Evolutionary conservation across 805 yeast species (phyloP), one percentile per base, ranked within the genome.

Genomic region (Yarrowia sp.): DNA sequence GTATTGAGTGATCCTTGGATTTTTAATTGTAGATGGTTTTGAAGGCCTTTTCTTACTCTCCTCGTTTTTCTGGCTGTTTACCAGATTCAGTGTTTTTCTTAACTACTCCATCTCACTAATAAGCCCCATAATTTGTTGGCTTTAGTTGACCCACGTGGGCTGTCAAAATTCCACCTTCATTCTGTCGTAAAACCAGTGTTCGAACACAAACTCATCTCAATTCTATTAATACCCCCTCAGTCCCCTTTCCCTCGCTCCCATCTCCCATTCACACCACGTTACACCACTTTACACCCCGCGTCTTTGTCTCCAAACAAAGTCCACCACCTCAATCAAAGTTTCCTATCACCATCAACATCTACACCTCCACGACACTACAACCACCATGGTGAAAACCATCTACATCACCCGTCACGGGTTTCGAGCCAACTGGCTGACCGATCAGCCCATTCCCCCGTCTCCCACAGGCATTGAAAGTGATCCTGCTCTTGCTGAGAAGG

Each of bases 381-480:
- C 64, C 19, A 47, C 15, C 24, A 72, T 74, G 76, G 75, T 74
- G 9, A 68, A 69, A 8, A 74, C 76, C n/a, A 71, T 74, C 40
- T 74, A 70, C 63, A 69, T 74, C 24, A 70, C 75, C 12, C 50
- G 76, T 39, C 98, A 94, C 77, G 99, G 98, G 0, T 91, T 85
- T 78, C 81, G 98, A 69, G 87, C 96, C 63, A 92, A 93, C 75
- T 92, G 97, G 97, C 81, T 85, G 74, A 69, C 85, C 80, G 74
- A 72, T 63, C 80, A 84, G 9, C 64, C 64, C 19, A 78, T 79
- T 1, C 96, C 96, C 30, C 90, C 88, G 71, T 86, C 88, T 2
- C 97, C 96, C 1, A 93, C 98, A 0, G 97, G 97, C 0, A 87
- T 93, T 19, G 93, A 89, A 69, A 88, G 93, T 68, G 99, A 95